Conservation (phyloP, 2,329 filamentous ascomycete species). For the Penicillium sp. region DNA sequence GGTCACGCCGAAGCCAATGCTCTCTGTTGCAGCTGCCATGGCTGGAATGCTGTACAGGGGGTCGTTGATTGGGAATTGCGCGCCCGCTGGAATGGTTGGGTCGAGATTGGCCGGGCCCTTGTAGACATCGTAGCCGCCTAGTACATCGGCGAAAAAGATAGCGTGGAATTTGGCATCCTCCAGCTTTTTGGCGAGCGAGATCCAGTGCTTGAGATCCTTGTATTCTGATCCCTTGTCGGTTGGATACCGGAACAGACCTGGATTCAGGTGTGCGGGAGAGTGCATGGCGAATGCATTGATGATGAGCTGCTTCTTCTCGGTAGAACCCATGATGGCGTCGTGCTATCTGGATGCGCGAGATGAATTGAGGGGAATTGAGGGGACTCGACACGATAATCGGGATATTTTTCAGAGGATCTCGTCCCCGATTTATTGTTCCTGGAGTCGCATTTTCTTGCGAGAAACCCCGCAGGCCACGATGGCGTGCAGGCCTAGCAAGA, state of each 20-base stretch:
- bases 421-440: constrained; percentile 16
- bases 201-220: constrained; percentile 53
- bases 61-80: constrained; percentile 52
- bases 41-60: constrained; percentile 49
- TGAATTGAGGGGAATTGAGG: constrained; percentile 1
- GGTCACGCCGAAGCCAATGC: constrained; percentile 56
- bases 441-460: constrained; percentile 1
- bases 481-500: constrained; percentile 21
- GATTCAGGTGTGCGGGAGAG: constrained; percentile 51
- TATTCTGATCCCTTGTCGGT: constrained; percentile 43
- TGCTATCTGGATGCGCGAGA: background rate
- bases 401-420: too few relatives aligned
- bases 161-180: constrained; percentile 56
- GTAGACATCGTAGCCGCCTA: constrained; percentile 54
- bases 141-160: constrained; percentile 57
- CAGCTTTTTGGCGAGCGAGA: constrained; percentile 51
- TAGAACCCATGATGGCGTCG: constrained; percentile 16
- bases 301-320: constrained; percentile 44
- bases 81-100: constrained; percentile 44
- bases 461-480: constrained; percentile 18
- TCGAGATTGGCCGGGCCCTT: constrained; percentile 45
- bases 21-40: constrained; percentile 53
- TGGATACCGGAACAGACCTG: constrained; percentile 46
- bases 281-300: constrained; percentile 56
- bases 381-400: background rate